Conservation (phyloP, 2,329 filamentous ascomycete species). For the Chaetomium strumarium region DNA sequence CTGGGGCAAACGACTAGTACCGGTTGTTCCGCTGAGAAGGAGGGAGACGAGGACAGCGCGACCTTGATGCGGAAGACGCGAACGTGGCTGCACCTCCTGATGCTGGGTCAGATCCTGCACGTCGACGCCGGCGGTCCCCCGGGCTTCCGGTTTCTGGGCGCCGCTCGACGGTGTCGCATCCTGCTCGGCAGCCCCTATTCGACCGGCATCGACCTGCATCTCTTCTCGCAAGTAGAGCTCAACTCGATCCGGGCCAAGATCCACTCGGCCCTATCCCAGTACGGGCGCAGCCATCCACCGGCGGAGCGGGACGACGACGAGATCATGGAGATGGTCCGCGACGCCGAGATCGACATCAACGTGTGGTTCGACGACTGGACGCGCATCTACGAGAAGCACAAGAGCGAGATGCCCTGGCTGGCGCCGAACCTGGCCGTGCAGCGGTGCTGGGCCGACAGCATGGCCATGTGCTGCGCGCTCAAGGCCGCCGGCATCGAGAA, state of each 20-base stretch:
- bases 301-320: slow-evolving; percentile 3
- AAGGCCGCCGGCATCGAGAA: not conserved
- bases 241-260: not conserved
- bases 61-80: slow-evolving; percentile 6
- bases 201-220: not conserved
- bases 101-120: slow-evolving; percentile 6
- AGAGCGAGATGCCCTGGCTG: not conserved
- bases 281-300: not conserved
- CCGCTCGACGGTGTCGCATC: slow-evolving; percentile 3
- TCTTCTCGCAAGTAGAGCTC: slow-evolving; percentile 3
- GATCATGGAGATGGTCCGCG: slow-evolving; percentile 3
- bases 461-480: slow-evolving; percentile 5
- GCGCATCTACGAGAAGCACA: slow-evolving; percentile 3
- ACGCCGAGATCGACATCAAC: slow-evolving; percentile 1
- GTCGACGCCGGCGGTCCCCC: slow-evolving; percentile 3
- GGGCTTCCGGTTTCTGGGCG: not conserved
- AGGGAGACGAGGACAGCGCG: not conserved
- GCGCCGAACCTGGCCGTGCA: slow-evolving; percentile 2
- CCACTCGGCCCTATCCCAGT: not conserved
- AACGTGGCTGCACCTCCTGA: slow-evolving; percentile 5
- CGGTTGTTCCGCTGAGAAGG: not conserved
- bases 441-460: slow-evolving; percentile 3
- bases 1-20: no score
- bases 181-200: not conserved
- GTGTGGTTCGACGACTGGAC: slow-evolving; percentile 8